These are phyloP conservation scores for Collybia sp. DNA, from an alignment of 768 basidiomycete species.

Conservation along the genomic window DNA sequence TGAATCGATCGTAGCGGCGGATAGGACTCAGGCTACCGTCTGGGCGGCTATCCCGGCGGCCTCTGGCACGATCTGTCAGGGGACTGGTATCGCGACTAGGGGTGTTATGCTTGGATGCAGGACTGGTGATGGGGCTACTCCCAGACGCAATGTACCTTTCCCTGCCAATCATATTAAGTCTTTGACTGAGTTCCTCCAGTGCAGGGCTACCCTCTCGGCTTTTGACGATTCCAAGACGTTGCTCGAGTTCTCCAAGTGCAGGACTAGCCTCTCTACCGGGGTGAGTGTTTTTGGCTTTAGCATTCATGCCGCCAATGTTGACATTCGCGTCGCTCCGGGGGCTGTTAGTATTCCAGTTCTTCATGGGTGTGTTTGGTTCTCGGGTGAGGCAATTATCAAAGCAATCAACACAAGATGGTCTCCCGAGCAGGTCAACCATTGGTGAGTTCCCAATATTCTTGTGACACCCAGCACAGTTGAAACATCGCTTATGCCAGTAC, in stretches of 20 bases:
- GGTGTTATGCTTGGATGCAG: conserved; percentile 16
- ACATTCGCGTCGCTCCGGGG: conserved; percentile 23
- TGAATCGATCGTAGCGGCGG: conserved; percentile 19
- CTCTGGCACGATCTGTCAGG: conserved; percentile 15
- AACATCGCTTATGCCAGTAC: conserved; percentile 83
- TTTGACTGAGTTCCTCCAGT: conserved; percentile 44
- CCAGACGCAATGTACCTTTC: conserved; percentile 19
- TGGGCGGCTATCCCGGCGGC: conserved; percentile 7
- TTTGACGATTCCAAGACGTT: conserved; percentile 51
- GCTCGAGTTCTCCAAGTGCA: conserved; percentile 59
- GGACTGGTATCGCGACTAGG: conserved; percentile 21
- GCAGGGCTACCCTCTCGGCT: conserved; percentile 52
- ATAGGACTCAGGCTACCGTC: conserved; percentile 12
- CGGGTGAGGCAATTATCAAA: conserved; percentile 73
- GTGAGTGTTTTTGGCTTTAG: conserved; percentile 26
- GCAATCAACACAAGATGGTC: conserved; percentile 75
- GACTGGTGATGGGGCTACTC: conserved; percentile 9
- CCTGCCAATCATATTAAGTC: conserved; percentile 34
- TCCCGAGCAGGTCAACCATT: conserved; percentile 80
- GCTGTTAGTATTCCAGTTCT: conserved; percentile 24
- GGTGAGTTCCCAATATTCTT: conserved; percentile 71
- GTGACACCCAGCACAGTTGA: conserved; percentile 67
- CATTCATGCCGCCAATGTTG: conserved; percentile 42
- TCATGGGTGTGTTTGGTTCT: conserved; percentile 42
- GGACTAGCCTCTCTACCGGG: conserved; percentile 50